phyloP scores from a whole-genome alignment of 192 early-diverging fungal species.

The Backusella macrospora region DNA sequence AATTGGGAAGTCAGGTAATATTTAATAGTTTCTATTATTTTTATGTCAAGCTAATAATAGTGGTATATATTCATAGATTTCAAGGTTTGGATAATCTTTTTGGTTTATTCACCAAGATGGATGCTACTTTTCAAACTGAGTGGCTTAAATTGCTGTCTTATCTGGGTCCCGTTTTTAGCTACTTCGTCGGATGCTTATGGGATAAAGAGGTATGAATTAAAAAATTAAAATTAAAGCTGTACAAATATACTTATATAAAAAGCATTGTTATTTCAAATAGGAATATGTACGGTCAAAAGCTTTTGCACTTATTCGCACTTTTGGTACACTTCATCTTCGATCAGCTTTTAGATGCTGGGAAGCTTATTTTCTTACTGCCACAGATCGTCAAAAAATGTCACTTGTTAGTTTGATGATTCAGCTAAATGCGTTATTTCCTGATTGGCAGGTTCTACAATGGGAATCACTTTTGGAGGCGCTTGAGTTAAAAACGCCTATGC shows the following conservation, averaged over 20 bases:
- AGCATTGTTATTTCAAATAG: conserved; percentile 20
- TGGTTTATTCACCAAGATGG: conserved; percentile 60
- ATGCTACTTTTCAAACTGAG: conserved; percentile 44
- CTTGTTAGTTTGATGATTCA: conserved; percentile 56
- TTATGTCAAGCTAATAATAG: background rate
- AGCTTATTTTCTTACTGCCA: conserved; percentile 49
- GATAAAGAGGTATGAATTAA: conserved; percentile 49
- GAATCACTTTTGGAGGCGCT: conserved; percentile 37
- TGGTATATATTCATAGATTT: conserved; percentile 38
- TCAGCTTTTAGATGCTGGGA: conserved; percentile 63
- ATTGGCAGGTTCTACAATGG: conserved; percentile 53
- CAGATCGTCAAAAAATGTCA: conserved; percentile 38
- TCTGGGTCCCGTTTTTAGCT: conserved; percentile 57
- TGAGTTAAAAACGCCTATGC: conserved; percentile 15
- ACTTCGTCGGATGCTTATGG: conserved; percentile 58
- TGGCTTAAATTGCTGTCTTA: conserved; percentile 42
- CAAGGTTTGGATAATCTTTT: conserved; percentile 55
- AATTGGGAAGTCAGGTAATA: conserved; percentile 56
- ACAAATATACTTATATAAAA: background rate
- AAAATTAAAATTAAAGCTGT: background rate
- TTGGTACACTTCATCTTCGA: conserved; percentile 49
- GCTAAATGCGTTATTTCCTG: conserved; percentile 55
- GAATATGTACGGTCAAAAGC: conserved; percentile 60
- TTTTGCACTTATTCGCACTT: conserved; percentile 45
- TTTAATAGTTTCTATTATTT: background rate